phyloP scores from a whole-genome alignment of 176 grass and related monocot genomes.

The Carex myosuroides region DNA sequence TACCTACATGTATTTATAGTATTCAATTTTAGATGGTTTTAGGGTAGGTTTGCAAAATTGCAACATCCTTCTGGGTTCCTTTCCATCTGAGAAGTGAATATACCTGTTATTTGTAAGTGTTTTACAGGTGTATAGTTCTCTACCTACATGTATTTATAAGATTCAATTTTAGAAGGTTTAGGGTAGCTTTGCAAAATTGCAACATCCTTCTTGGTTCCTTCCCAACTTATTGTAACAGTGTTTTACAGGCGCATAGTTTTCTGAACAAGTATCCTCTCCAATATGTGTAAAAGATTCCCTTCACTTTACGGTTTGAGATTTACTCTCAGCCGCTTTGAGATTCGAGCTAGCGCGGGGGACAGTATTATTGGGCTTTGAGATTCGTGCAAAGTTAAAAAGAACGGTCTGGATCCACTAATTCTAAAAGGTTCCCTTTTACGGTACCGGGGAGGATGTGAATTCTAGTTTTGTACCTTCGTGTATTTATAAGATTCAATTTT shows the following conservation, averaged over 20 bases:
- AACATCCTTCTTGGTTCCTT: too few relatives aligned
- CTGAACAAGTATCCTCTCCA: too few relatives aligned
- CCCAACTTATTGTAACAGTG: conserved; percentile 72
- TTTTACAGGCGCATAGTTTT: conserved; percentile 53
- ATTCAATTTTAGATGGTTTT: neutral
- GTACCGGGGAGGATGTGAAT: too few relatives aligned
- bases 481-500: neutral
- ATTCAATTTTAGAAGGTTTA: neutral
- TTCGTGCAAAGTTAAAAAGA: too few relatives aligned
- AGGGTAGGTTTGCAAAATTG: neutral
- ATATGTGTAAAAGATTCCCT: too few relatives aligned
- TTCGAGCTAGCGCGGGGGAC: too few relatives aligned
- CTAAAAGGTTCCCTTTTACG: too few relatives aligned
- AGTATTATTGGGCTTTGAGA: too few relatives aligned
- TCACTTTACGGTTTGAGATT: too few relatives aligned
- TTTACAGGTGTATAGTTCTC: conserved; percentile 45
- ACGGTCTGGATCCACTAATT: too few relatives aligned
- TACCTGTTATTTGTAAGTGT: conserved; percentile 98
- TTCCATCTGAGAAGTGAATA: conserved; percentile 7
- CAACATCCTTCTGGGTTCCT: too few relatives aligned
- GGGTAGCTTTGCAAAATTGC: neutral
- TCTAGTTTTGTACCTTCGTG: neutral
- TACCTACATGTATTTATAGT: neutral
- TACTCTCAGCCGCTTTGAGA: too few relatives aligned
- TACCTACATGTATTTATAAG: neutral